These are phyloP conservation scores for Jimgerdemannia lactiflua DNA, from an alignment of 192 early-diverging fungal species.

Conservation along the genomic window DNA sequence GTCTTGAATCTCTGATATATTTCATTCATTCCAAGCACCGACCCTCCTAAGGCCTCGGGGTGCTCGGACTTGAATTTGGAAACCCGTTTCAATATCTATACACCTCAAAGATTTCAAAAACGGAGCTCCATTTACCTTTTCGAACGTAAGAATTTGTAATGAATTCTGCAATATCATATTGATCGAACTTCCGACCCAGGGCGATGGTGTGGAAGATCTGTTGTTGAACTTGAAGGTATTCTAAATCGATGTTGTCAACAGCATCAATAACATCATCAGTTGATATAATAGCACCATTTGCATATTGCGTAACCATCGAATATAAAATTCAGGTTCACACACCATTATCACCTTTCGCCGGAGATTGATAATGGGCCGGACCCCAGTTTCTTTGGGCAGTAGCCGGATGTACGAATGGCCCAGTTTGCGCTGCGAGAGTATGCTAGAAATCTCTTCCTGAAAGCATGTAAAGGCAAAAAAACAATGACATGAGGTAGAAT, in stretches of 20 bases:
- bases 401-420: constrained; percentile 69
- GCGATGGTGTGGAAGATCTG: constrained; percentile 9
- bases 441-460: not conserved
- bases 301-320: no score
- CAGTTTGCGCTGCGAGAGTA: constrained; percentile 11
- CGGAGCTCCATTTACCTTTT: constrained; percentile 27
- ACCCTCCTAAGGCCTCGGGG: constrained; percentile 22
- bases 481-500: no score
- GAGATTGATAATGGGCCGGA: constrained; percentile 82
- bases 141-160: constrained; percentile 52
- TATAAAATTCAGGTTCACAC: not conserved
- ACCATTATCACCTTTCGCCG: constrained; percentile 17
- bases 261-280: no score
- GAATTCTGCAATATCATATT: constrained; percentile 53
- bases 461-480: not conserved
- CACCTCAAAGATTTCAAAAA: not conserved
- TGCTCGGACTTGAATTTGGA: constrained; percentile 5
- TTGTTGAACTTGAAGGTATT: constrained; percentile 9
- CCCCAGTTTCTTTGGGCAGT: constrained; percentile 73
- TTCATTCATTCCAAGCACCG: constrained; percentile 44
- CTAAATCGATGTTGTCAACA: not conserved
- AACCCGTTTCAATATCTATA: not conserved
- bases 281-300: no score
- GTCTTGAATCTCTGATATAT: constrained; percentile 36
- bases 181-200: constrained; percentile 21